Percentiles rank a stretch among this genome's conserved stretches.
Evolutionary conservation across 345 rosid genomes (phyloP).

Genomic region (Gossypium australe): DNA sequence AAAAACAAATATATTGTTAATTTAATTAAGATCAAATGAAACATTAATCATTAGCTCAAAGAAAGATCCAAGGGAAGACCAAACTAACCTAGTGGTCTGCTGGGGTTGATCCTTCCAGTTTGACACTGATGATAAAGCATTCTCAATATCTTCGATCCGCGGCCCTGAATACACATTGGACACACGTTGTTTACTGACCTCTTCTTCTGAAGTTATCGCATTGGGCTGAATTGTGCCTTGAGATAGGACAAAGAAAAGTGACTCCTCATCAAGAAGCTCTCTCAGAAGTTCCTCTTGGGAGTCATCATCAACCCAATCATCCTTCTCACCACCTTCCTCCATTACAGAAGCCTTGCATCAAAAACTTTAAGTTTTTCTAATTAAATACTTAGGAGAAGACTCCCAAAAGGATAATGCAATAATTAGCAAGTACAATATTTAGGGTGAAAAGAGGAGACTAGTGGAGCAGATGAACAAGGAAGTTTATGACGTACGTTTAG

Average conservation of each 20-base stretch:
- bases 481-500: constrained; percentile 27
- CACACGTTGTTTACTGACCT: constrained; percentile 22
- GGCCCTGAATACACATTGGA: constrained; percentile 54
- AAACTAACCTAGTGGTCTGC: constrained; percentile 26
- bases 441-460: constrained; percentile 16
- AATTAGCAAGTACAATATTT: constrained; percentile 11
- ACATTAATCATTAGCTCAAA: not conserved
- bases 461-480: constrained; percentile 47
- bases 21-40: not conserved
- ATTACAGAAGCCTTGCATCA: not conserved
- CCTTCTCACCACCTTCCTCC: constrained; percentile 29
- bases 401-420: not conserved
- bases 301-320: constrained; percentile 17
- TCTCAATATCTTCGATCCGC: constrained; percentile 44
- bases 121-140: constrained; percentile 36
- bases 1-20: not conserved
- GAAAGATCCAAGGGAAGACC: not conserved
- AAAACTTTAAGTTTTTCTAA: not conserved
- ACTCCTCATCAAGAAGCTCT: constrained; percentile 47
- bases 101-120: constrained; percentile 20
- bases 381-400: constrained; percentile 1
- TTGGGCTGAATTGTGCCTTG: constrained; percentile 7
- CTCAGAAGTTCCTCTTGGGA: constrained; percentile 41
- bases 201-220: constrained; percentile 19
- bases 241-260: constrained; percentile 39